phyloP scores from a whole-genome alignment of 1,284 basidiomycete species.

The Boletellus sp. region DNA sequence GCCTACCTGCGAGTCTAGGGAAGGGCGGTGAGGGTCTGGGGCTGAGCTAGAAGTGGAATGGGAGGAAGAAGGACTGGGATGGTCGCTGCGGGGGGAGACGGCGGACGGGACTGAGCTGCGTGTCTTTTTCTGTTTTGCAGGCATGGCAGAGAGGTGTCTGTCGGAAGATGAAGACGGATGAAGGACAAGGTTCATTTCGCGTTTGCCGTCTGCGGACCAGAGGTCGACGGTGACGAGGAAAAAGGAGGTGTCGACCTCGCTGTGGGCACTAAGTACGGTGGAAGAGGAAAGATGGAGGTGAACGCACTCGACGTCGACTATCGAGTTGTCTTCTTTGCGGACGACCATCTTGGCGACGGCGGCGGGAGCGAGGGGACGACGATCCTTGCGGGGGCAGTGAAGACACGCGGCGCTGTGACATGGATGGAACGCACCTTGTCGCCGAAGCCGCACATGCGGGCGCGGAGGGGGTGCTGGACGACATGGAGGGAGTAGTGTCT shows the following conservation, averaged over 20 bases:
- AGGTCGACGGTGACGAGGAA: conserved; percentile 86
- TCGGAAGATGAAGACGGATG: conserved; percentile 73
- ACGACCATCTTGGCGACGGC: conserved; percentile 82
- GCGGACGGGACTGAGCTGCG: conserved; percentile 38
- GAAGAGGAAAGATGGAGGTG: not conserved
- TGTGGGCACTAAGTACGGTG: conserved; percentile 34
- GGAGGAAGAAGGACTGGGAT: conserved; percentile 36
- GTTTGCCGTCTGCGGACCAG: conserved; percentile 77
- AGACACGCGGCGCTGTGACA: conserved; percentile 6
- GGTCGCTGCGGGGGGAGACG: conserved; percentile 37
- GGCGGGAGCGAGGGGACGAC: conserved; percentile 84
- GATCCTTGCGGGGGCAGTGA: conserved; percentile 56
- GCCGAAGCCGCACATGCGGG: conserved; percentile 91
- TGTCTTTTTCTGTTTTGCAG: conserved; percentile 50
- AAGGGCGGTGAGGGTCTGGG: conserved; percentile 25
- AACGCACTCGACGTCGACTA: conserved; percentile 76
- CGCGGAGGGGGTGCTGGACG: conserved; percentile 82
- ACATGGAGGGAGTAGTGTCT: conserved; percentile 82
- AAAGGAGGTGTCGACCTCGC: conserved; percentile 81
- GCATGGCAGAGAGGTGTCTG: conserved; percentile 57
- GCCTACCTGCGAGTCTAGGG: conserved; percentile 34
- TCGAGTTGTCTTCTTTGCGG: conserved; percentile 57
- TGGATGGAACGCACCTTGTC: conserved; percentile 66
- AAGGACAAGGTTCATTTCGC: conserved; percentile 82
- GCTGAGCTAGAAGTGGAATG: conserved; percentile 32